Base-by-base conservation (phyloP, 2,329 filamentous ascomycete genomes). In the Berkeleyomyces basicola region DNA sequence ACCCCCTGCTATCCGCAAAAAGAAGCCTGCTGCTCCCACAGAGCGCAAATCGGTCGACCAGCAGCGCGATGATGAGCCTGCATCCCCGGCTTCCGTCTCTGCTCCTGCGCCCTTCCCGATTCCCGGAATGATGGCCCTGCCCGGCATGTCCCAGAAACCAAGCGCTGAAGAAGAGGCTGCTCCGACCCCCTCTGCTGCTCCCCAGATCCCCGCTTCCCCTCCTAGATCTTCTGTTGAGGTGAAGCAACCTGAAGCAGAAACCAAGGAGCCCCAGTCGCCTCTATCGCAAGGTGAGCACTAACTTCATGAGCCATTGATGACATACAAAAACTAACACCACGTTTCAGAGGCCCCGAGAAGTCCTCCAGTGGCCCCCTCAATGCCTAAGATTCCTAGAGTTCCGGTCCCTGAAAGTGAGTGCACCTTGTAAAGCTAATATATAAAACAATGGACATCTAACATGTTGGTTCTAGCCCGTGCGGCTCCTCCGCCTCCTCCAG, bases 61-160 rank as follows among this genome's bases (percentile, higher is more conserved):
- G 63, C 73, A 76, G 44, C 71, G 71, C 3, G 75, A 77, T 4
- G 76, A 80, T 59, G 70, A 73, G 33, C 68, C 73, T 0, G 76
- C 77, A 16, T 74, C 78, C n/a, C 2, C 71, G 71, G 59, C 68
- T 72, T 62, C 49, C 11, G 16, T 55, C 36, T 33, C 46, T 14
- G 60, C 39, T 7, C 73, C 74, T 44, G 70, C 71, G 58, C 77
- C 79, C 33, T 78, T 81, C 43, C 80, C 82, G 5, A 73, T 82
- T 33, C 78, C 79, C 3, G 76, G 74, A 9, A 78, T 83, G 74
- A 83, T 85, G 77, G 76, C 80, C 71, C 73, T 95, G 64, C 88
- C 88, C 11, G 88, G 88, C 7, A 83, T 95, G 81, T 79, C 82
- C 9, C 63, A 65, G 36, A 63, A 44, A 46, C 59, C 55, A 36